Evolutionary conservation across 2,329 filamentous ascomycete species (phyloP).

Genomic region (Fusarium sterilihyphosum): DNA sequence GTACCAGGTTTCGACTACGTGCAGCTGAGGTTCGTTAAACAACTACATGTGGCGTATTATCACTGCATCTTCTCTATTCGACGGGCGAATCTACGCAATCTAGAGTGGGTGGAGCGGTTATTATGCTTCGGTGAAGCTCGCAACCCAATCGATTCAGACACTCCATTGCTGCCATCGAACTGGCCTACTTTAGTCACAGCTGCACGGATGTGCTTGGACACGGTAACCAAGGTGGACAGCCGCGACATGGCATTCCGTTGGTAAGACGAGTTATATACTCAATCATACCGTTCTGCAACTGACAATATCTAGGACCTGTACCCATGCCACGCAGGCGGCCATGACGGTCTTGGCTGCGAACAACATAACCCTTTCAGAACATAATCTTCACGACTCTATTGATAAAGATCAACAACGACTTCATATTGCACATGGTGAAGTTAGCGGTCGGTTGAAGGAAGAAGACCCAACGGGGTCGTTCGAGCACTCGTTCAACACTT

Average conservation of each 20-base stretch:
- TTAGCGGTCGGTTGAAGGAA: neutral
- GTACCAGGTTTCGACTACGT: rapidly evolving
- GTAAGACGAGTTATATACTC: neutral
- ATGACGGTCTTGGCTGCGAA: neutral
- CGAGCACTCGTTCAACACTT: neutral
- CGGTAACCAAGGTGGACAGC: rapidly evolving
- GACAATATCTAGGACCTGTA: neutral
- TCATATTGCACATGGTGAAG: neutral
- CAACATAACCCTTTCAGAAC: neutral
- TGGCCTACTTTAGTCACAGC: neutral
- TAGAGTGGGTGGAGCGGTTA: rapidly evolving
- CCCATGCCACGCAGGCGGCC: neutral
- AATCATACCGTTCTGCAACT: rapidly evolving
- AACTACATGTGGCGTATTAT: neutral
- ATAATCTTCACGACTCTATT: neutral
- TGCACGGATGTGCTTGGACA: neutral
- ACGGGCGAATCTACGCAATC: rapidly evolving
- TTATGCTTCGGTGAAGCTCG: rapidly evolving
- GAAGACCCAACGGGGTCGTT: rapidly evolving
- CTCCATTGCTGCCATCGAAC: neutral
- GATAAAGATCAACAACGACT: neutral
- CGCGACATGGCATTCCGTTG: rapidly evolving
- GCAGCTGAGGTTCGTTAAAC: rapidly evolving
- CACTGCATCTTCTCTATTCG: neutral
- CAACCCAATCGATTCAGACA: rapidly evolving